A percentile compares a stretch with the other conserved stretches of the same genome.
phyloP scores from a whole-genome alignment of 2,329 filamentous ascomycete species.

The Trichoderma endophyticum region DNA sequence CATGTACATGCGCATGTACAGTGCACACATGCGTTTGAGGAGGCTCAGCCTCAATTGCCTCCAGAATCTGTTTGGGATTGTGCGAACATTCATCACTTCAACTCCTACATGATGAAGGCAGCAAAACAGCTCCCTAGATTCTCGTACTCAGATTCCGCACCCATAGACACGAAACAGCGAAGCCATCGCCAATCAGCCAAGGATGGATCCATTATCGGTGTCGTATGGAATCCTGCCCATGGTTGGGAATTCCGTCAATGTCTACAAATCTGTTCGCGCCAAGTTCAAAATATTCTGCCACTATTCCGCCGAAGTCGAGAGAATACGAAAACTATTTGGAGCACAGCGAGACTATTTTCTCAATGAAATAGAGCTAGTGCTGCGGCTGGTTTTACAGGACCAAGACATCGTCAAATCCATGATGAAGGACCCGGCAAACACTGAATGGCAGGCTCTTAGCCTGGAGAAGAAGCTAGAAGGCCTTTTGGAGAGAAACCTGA shows the following conservation, averaged over 20 bases:
- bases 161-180: background rate
- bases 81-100: background rate
- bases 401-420: background rate
- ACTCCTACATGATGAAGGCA: background rate
- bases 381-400: background rate
- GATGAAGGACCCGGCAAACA: background rate
- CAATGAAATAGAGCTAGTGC: background rate
- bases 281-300: slow-evolving; percentile 1
- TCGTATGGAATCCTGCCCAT: background rate
- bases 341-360: background rate
- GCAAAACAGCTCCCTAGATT: background rate
- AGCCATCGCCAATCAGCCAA: rapidly evolving
- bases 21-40: background rate
- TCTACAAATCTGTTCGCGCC: background rate
- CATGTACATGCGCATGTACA: background rate
- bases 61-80: no score
- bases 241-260: background rate
- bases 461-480: background rate
- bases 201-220: background rate
- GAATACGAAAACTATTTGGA: background rate
- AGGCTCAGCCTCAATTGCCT: background rate
- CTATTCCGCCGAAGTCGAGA: background rate
- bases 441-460: background rate
- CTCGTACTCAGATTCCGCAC: background rate
- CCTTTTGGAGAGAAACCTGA: background rate